Evolutionary conservation across 805 yeast genomes (phyloP).

Genomic region (Kluyveromyces aestuarii): DNA sequence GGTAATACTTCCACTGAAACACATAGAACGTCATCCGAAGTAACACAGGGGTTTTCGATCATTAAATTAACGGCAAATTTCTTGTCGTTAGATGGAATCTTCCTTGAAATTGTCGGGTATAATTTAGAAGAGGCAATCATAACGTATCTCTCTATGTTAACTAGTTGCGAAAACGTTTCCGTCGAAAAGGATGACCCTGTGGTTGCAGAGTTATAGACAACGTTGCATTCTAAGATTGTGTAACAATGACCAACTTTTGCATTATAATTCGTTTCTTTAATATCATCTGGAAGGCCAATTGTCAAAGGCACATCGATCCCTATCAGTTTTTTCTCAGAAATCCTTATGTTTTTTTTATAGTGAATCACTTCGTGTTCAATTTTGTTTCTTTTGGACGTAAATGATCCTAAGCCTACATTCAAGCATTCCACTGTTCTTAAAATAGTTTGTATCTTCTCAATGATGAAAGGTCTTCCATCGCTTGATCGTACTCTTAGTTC

Average conservation of each 20-base stretch:
- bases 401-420: conserved; percentile 19
- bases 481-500: conserved; percentile 45
- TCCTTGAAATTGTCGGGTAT: conserved; percentile 42
- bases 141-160: conserved; percentile 48
- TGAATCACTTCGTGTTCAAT: conserved; percentile 22
- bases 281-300: conserved; percentile 45
- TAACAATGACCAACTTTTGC: conserved; percentile 38
- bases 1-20: conserved; percentile 34
- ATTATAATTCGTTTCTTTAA: conserved; percentile 44
- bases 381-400: conserved; percentile 14
- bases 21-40: conserved; percentile 43
- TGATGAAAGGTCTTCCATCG: conserved; percentile 36
- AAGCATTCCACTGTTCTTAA: conserved; percentile 45
- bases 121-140: conserved; percentile 47
- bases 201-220: conserved; percentile 8
- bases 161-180: conserved; percentile 24
- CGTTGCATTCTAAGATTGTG: conserved; percentile 34
- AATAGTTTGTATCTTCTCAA: conserved; percentile 40
- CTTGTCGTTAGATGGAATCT: conserved; percentile 38
- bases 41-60: conserved; percentile 46
- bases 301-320: conserved; percentile 54
- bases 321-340: conserved; percentile 34
- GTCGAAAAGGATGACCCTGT: conserved; percentile 1
- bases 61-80: conserved; percentile 38
- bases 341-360: conserved; percentile 28